These are phyloP conservation scores for Schizosaccharomyces japonicus DNA, from an alignment of 805 yeast genomes.

Conservation along the genomic window DNA sequence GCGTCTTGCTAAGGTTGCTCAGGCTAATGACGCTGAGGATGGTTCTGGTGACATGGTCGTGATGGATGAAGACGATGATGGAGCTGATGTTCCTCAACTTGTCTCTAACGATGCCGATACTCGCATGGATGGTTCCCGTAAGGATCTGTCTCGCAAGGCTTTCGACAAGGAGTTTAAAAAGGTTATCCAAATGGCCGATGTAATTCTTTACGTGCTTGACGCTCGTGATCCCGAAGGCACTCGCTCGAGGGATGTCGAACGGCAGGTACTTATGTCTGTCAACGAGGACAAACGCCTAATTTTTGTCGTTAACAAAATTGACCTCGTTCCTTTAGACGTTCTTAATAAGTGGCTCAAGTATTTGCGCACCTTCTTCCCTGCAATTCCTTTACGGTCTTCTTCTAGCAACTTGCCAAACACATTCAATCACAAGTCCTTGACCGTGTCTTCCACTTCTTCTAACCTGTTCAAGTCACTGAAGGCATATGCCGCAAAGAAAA, in stretches of 20 bases:
- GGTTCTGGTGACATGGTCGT: slow-evolving; percentile 17
- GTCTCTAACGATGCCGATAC: slow-evolving; percentile 4
- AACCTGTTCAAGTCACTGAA: slow-evolving; percentile 60
- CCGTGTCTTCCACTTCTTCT: slow-evolving; percentile 46
- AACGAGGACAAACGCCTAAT: slow-evolving; percentile 48
- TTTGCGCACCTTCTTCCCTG: slow-evolving; percentile 66
- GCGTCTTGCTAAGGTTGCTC: background rate
- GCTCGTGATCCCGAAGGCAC: slow-evolving; percentile 95
- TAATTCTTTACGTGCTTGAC: slow-evolving; percentile 75
- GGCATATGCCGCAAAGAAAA: slow-evolving; percentile 59
- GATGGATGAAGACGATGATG: slow-evolving; percentile 13
- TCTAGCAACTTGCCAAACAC: slow-evolving; percentile 45
- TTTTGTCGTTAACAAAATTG: slow-evolving; percentile 72
- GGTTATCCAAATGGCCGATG: slow-evolving; percentile 82
- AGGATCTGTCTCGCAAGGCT: slow-evolving; percentile 33
- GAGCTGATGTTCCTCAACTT: background rate
- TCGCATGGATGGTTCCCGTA: slow-evolving; percentile 1
- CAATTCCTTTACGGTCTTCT: slow-evolving; percentile 56
- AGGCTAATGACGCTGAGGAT: slow-evolving; percentile 18
- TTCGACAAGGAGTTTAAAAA: slow-evolving; percentile 83
- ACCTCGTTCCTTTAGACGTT: slow-evolving; percentile 66
- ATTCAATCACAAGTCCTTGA: slow-evolving; percentile 46
- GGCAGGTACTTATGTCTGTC: slow-evolving; percentile 57
- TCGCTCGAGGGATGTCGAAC: slow-evolving; percentile 75
- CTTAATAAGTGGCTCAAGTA: slow-evolving; percentile 65